These are phyloP conservation scores for Corynespora cassiicola DNA, from an alignment of 2,329 filamentous ascomycete genomes.

Conservation along the genomic window DNA sequence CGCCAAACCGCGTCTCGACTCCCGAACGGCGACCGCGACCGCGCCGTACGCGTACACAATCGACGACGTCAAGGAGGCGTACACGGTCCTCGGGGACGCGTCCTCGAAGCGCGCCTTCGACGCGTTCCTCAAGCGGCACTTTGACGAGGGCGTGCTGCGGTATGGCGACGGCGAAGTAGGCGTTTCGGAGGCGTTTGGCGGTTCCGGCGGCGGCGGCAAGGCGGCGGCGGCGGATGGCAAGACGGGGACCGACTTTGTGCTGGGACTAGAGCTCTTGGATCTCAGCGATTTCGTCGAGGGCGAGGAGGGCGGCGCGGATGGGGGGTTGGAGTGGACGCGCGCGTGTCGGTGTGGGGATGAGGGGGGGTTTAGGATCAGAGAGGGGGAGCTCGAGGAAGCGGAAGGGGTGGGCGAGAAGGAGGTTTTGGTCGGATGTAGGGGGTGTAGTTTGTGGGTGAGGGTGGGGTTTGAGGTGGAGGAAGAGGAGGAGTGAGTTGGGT, in stretches of 20 bases:
- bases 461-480: constrained; percentile 64
- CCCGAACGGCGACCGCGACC: not conserved
- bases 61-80: constrained; percentile 66
- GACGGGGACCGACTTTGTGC: constrained; percentile 35
- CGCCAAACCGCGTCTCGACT: too few species aligned
- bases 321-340: constrained; percentile 54
- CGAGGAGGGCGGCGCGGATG: constrained; percentile 5
- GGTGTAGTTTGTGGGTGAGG: constrained; percentile 69
- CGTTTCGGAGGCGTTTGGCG: too few species aligned
- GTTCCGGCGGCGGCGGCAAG: constrained; percentile 1
- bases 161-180: constrained; percentile 2
- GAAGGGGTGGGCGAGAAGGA: constrained; percentile 62
- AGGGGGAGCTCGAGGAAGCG: constrained; percentile 61
- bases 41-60: constrained; percentile 47
- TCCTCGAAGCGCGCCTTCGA: constrained; percentile 51
- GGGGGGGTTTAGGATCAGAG: constrained; percentile 61
- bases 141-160: constrained; percentile 8
- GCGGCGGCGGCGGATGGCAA: constrained; percentile 5
- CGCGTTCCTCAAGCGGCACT: constrained; percentile 15
- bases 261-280: constrained; percentile 64
- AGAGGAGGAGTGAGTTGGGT: constrained; percentile 24
- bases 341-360: constrained; percentile 66
- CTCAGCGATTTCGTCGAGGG: constrained; percentile 55
- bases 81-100: constrained; percentile 58
- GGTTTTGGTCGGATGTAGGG: constrained; percentile 65